Conservation (phyloP, 2,329 filamentous ascomycete species). For the Penicillium hesseltinei region DNA sequence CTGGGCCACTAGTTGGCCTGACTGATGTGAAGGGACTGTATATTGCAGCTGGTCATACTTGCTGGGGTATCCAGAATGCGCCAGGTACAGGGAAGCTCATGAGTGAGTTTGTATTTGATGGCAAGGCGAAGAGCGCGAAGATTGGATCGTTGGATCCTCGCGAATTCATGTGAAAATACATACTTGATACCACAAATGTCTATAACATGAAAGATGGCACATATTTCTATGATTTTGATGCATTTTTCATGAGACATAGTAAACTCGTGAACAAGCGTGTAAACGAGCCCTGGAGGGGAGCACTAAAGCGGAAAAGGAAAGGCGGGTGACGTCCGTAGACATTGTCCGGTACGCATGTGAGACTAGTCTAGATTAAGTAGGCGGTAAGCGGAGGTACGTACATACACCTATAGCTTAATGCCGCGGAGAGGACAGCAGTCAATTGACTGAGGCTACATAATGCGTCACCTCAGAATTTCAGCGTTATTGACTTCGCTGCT, state of each 20-base stretch:
- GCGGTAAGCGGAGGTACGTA: neutral
- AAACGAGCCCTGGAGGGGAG: neutral
- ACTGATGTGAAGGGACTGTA: constrained; percentile 72
- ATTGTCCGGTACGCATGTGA: neutral
- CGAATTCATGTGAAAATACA: constrained; percentile 46
- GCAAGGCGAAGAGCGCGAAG: constrained; percentile 65
- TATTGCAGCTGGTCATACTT: constrained; percentile 87
- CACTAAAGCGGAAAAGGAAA: neutral
- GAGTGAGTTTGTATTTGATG: constrained; percentile 75
- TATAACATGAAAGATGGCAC: neutral
- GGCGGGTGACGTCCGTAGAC: neutral
- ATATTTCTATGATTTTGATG: neutral
- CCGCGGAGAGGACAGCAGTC: constrained; percentile 28
- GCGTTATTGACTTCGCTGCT: constrained; percentile 29
- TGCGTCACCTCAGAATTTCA: constrained; percentile 32
- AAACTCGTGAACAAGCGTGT: neutral
- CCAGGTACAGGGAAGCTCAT: constrained; percentile 82
- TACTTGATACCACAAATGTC: constrained; percentile 2
- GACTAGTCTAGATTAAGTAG: neutral
- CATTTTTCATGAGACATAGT: neutral
- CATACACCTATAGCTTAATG: constrained; percentile 4
- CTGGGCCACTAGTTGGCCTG: constrained; percentile 75
- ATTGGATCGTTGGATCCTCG: constrained; percentile 66
- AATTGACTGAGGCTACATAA: constrained; percentile 24
- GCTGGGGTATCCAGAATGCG: constrained; percentile 97